phyloP scores from a whole-genome alignment of 768 basidiomycete genomes.

The Termitomyces sp. region DNA sequence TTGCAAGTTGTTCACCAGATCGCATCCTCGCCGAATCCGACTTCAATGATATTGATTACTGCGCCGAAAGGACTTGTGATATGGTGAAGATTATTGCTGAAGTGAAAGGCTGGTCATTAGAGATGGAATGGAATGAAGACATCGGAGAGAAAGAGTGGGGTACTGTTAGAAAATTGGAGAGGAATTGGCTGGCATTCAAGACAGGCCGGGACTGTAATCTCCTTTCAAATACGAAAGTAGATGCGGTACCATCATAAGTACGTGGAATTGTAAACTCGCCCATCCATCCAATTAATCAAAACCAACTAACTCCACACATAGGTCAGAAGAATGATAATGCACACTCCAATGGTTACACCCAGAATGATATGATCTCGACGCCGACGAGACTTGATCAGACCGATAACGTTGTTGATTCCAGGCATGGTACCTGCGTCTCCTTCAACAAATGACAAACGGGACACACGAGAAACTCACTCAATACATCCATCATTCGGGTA shows the following conservation, averaged over 20 bases:
- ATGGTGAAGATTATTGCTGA: constrained; percentile 71
- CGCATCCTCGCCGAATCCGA: constrained; percentile 89
- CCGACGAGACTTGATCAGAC: constrained; percentile 90
- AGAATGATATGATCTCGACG: constrained; percentile 88
- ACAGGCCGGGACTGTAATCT: background rate
- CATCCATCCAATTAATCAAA: background rate
- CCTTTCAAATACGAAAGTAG: background rate
- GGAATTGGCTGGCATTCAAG: constrained; percentile 68
- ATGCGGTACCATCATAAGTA: too few species aligned
- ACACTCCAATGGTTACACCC: constrained; percentile 84
- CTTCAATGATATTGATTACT: constrained; percentile 60
- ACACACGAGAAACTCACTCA: constrained; percentile 51
- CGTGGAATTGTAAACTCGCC: too few species aligned
- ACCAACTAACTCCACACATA: constrained; percentile 38
- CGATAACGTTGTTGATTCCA: constrained; percentile 87
- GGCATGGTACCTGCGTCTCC: constrained; percentile 72
- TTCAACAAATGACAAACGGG: background rate
- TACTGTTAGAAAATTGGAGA: constrained; percentile 58
- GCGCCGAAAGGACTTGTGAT: constrained; percentile 65
- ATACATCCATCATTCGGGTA: constrained; percentile 75
- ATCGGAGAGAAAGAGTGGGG: constrained; percentile 48
- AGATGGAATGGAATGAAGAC: constrained; percentile 50
- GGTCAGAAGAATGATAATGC: constrained; percentile 54
- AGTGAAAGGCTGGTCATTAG: constrained; percentile 74
- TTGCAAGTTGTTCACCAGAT: constrained; percentile 55